phyloP scores from a whole-genome alignment of 495 filamentous ascomycete species.

The Opeltia flavorubescens region DNA sequence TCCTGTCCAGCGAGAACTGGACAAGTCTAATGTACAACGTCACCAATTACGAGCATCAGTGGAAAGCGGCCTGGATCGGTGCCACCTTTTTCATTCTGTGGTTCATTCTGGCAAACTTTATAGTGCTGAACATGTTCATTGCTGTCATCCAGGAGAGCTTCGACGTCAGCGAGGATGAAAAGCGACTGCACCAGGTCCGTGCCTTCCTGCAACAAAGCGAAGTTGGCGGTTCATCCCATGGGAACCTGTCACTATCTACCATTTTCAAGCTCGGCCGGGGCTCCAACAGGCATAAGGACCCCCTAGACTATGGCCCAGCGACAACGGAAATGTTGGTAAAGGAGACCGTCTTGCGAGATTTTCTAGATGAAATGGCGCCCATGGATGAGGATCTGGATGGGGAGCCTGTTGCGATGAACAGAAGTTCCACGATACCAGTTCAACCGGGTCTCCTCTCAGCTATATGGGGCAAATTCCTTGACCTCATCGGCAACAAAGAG shows the following conservation, averaged over 20 bases:
- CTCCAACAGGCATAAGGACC: slow-evolving; percentile 53
- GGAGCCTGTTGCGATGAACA: slow-evolving; percentile 16
- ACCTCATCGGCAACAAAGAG: slow-evolving; percentile 46
- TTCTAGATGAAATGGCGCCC: slow-evolving; percentile 59
- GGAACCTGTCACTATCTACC: slow-evolving; percentile 72
- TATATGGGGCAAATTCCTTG: slow-evolving; percentile 40
- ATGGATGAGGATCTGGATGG: slow-evolving; percentile 16
- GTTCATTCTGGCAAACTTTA: slow-evolving; percentile 93
- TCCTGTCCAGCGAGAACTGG: slow-evolving; percentile 97
- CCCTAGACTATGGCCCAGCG: slow-evolving; percentile 73
- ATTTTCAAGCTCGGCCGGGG: slow-evolving; percentile 70
- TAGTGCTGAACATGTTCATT: slow-evolving; percentile 99
- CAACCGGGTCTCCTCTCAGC: slow-evolving; percentile 41
- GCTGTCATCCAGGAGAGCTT: slow-evolving; percentile 99
- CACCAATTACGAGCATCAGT: slow-evolving; percentile 46
- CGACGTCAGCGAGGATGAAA: slow-evolving; percentile 98
- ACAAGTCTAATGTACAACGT: slow-evolving; percentile 74
- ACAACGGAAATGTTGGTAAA: slow-evolving; percentile 92
- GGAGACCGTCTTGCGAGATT: slow-evolving; percentile 86
- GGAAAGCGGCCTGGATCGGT: slow-evolving; percentile 78
- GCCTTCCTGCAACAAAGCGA: slow-evolving; percentile 88
- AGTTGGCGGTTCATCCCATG: slow-evolving; percentile 46
- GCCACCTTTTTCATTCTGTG: slow-evolving; percentile 86
- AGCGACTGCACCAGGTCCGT: slow-evolving; percentile 88
- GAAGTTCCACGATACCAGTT: slow-evolving; percentile 20